Base-by-base conservation (phyloP, 495 filamentous ascomycete genomes). In the Aspergillus homomorphus region DNA sequence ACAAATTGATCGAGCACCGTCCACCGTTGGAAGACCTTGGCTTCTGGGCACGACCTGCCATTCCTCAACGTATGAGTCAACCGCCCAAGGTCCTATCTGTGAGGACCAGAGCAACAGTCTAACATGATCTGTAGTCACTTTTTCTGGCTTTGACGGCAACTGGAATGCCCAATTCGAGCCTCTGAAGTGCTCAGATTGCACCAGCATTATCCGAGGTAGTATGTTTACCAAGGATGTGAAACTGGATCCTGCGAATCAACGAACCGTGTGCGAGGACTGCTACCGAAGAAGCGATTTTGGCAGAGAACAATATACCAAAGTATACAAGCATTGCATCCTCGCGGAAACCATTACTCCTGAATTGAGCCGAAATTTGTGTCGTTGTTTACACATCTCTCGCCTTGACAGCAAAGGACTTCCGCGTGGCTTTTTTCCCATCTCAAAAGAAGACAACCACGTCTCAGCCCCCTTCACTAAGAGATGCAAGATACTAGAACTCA, bases 181-280 rank as follows among this genome's bases (percentile, higher is more conserved):
- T 16, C 30, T 60, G n/a, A 51, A 33, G 22, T 60, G 58, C 28
- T 24, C 28, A 1, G 16, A 45, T 1, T 60, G 58, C 38, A 22
- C 21, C 45, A 42, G 30, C 7, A 10, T 24, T 14, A 60, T 60
- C 9, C 45, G 58, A 1, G 54, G 51, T 23, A 60, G 54, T 45
- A 54, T 55, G 28, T 30, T 45, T n/a, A 43, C 28, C n/a, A 4
- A 23, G 1, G 50, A 20, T 2, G 14, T 4, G 3, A 38, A 38
- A 5, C 15, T 18, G 5, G 16, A 28, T 28, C 26, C 3, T 28
- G 26, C 26, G 9, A 53, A 16, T 0, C 7, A 41, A 15, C 23
- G 16, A 1, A 23, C 19, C 21, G 28, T 53, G 2, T 53, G 50
- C 12, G 50, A 53, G 41, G 14, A n/a, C n/a, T 53, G 50, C 18